phyloP scores from a whole-genome alignment of 352 stramenopile genomes.

The Thraustotheca clavata region DNA sequence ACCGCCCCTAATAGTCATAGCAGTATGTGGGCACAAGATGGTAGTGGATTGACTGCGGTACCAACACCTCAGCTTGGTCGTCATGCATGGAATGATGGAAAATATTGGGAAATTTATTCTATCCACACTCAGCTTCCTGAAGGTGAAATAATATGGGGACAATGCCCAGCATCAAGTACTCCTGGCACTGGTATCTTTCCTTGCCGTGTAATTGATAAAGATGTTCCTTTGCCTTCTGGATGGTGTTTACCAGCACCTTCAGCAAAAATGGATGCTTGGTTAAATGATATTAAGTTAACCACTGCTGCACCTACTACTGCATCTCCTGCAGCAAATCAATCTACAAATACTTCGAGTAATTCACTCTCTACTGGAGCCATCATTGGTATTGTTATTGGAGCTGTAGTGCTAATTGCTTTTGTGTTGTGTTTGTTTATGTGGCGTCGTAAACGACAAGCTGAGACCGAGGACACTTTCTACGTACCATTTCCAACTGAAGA shows the following conservation, averaged over 20 bases:
- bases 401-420: not conserved
- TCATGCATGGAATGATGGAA: conserved; percentile 4
- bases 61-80: not conserved
- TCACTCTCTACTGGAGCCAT: not conserved
- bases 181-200: not conserved
- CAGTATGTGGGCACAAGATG: conserved; percentile 22
- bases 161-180: not conserved
- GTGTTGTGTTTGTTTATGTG: not conserved
- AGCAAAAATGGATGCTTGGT: not conserved
- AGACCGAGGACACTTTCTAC: not conserved
- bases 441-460: not conserved
- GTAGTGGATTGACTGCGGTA: not conserved
- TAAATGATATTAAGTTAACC: not conserved
- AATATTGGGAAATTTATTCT: not conserved
- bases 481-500: not conserved
- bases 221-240: not conserved
- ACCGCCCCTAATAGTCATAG: not conserved
- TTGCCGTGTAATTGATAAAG: not conserved
- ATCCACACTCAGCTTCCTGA: conserved; percentile 4
- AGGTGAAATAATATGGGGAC: not conserved
- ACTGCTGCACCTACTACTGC: not conserved
- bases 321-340: too few species aligned
- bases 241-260: not conserved
- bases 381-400: conserved; percentile 1
- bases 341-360: not conserved